Evolutionary conservation across 1,284 basidiomycete genomes (phyloP).

Genomic region (Agroathelia rolfsii): DNA sequence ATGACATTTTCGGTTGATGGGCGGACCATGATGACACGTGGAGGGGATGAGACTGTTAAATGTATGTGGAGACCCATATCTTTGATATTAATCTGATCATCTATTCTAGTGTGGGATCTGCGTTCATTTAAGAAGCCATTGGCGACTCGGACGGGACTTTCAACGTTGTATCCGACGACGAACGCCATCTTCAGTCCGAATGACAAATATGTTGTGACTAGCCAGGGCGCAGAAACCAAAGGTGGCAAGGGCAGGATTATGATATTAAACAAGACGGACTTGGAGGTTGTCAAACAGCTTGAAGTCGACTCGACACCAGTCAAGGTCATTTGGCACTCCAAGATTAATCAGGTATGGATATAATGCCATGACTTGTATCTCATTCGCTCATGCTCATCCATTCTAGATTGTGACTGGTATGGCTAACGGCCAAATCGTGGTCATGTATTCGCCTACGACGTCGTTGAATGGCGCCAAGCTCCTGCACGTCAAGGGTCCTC

Average conservation of each 20-base stretch:
- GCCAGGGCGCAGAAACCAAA: slow-evolving; percentile 55
- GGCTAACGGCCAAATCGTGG: slow-evolving; percentile 81
- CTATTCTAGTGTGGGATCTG: slow-evolving; percentile 82
- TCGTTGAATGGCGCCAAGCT: slow-evolving; percentile 91
- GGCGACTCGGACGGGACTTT: slow-evolving; percentile 48
- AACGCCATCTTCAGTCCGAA: slow-evolving; percentile 92
- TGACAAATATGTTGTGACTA: slow-evolving; percentile 79
- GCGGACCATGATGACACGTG: slow-evolving; percentile 72
- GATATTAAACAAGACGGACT: slow-evolving; percentile 59
- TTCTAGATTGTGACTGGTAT: slow-evolving; percentile 74
- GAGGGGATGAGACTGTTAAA: slow-evolving; percentile 92
- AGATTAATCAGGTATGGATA: slow-evolving; percentile 82
- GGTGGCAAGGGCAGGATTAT: slow-evolving; percentile 64
- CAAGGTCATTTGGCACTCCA: slow-evolving; percentile 88
- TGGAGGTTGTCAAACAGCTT: slow-evolving; percentile 57
- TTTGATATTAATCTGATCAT: background rate
- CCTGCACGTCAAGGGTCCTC: slow-evolving; percentile 66
- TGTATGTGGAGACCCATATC: slow-evolving; percentile 40
- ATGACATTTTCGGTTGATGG: slow-evolving; percentile 82
- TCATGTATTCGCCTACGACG: slow-evolving; percentile 82
- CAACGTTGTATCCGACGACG: slow-evolving; percentile 82
- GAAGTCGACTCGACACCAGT: slow-evolving; percentile 75
- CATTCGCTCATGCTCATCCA: slow-evolving; percentile 7
- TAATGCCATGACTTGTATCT: slow-evolving; percentile 4
- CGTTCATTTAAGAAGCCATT: slow-evolving; percentile 83